Evolutionary conservation across 176 grass and related monocot genomes (phyloP), one percentile per base, ranked within the genome.

Genomic region (Bothriochloa decipiens): DNA sequence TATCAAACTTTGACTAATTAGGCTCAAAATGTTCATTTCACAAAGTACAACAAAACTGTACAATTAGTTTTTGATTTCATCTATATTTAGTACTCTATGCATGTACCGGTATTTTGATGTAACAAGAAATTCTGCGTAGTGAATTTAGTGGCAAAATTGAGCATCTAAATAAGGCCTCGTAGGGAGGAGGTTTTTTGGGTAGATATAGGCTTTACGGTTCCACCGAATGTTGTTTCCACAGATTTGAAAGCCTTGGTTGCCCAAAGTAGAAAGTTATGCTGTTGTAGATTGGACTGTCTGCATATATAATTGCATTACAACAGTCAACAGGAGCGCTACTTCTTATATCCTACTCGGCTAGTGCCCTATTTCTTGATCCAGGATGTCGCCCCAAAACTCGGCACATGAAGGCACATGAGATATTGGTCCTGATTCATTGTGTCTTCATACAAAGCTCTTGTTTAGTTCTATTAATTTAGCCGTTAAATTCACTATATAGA

Each of bases 381-480:
- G 43, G 36, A 43, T 68, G 55, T 57, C 16, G 36, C 75, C 36
- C 47, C 62, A 32, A 35, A 58, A 41, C 0, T 68, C 8, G 49
- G 8, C 50, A 60, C 64, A 76, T 65, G 27, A 26, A 37, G 39
- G 9, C 58, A 86, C 77, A 81, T 75, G 79, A 70, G 47, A 22
- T 82, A 62, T 61, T 67, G 15, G 58, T n/a, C 58, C 33, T 49
- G 35, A 81, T 60, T 3, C 6, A 13, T 43, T 23, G 63, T 60
- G 49, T 45, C 36, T 32, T 53, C 1, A 25, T 7, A 33, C 62
- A 84, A n/a, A n/a, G n/a, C n/a, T n/a, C n/a, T n/a, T n/a, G n/a
- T n/a, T n/a, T n/a, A n/a, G n/a, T n/a, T n/a, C n/a, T n/a, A n/a
- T n/a, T n/a, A n/a, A n/a, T n/a, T n/a, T n/a, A n/a, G n/a, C n/a